phyloP scores from a whole-genome alignment of 805 yeast species.

The Cyberlindnera saturnus region DNA sequence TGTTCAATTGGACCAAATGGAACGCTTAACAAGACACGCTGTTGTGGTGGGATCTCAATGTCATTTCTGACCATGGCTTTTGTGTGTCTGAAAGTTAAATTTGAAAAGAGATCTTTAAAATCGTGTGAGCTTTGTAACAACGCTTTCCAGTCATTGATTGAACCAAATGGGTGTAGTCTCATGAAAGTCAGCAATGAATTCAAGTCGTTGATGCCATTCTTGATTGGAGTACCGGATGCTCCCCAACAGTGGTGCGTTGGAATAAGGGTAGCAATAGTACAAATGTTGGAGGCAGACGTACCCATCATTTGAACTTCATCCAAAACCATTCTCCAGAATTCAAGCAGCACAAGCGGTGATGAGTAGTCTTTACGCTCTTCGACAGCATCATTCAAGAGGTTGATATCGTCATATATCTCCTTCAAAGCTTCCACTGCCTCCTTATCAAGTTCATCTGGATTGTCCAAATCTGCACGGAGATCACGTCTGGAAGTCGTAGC shows the following conservation, averaged over 20 bases:
- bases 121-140: constrained; percentile 23
- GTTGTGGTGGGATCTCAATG: constrained; percentile 73
- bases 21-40: constrained; percentile 58
- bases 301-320: constrained; percentile 97
- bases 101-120: constrained; percentile 46
- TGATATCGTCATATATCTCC: constrained; percentile 11
- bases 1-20: constrained; percentile 82
- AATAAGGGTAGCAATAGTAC: constrained; percentile 70
- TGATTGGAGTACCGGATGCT: constrained; percentile 91
- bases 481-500: constrained; percentile 1
- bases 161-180: constrained; percentile 57
- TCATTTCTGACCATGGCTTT: constrained; percentile 77
- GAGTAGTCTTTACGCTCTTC: constrained; percentile 43
- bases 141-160: constrained; percentile 8
- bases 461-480: neutral
- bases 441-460: neutral
- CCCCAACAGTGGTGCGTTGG: constrained; percentile 95
- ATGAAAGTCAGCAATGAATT: constrained; percentile 66
- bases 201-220: constrained; percentile 58
- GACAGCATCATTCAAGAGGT: constrained; percentile 1
- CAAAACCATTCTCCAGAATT: constrained; percentile 84
- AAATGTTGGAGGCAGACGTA: constrained; percentile 64
- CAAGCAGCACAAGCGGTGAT: constrained; percentile 74
- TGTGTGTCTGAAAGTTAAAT: constrained; percentile 69
- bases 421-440: constrained; percentile 5